Conservation (phyloP, 257 asterid genomes). For the Craterostigma plantagineum region DNA sequence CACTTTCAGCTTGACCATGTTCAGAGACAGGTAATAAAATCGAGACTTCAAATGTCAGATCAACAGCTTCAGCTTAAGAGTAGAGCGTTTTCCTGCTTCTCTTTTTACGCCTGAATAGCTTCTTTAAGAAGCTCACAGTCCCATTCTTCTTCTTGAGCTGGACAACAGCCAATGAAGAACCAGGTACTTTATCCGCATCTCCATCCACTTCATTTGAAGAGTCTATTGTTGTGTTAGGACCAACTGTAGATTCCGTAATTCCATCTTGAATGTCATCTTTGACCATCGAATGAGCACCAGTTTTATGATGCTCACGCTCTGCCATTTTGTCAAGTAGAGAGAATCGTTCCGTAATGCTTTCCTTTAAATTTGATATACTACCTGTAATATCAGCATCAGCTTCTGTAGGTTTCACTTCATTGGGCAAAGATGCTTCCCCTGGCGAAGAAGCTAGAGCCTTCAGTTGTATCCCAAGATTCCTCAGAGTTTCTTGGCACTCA, state of each 20-base stretch:
- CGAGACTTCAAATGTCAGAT: no score
- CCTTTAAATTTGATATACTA: slow-evolving; percentile 23
- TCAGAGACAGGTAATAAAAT: no score
- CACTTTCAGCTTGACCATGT: no score
- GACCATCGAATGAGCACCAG: slow-evolving; percentile 15
- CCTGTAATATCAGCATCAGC: slow-evolving; percentile 8
- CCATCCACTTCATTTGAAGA: slow-evolving; percentile 10
- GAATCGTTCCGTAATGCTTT: slow-evolving; percentile 27
- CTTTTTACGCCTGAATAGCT: slow-evolving; percentile 29
- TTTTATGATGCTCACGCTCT: slow-evolving; percentile 34
- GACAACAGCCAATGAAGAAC: slow-evolving; percentile 32
- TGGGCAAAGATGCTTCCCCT: slow-evolving; percentile 33
- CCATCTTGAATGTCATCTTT: slow-evolving; percentile 19
- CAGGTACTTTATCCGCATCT: slow-evolving; percentile 11
- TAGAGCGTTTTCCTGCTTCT: slow-evolving; percentile 14
- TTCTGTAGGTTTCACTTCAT: slow-evolving; percentile 32
- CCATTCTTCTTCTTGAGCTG: slow-evolving; percentile 30
- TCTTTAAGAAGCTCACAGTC: slow-evolving; percentile 36
- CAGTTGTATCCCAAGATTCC: slow-evolving; percentile 72
- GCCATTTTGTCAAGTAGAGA: slow-evolving; percentile 33
- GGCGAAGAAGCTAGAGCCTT: slow-evolving; percentile 61
- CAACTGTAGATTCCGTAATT: slow-evolving; percentile 9
- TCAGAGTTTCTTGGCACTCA: slow-evolving; percentile 81
- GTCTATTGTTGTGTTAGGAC: slow-evolving; percentile 12
- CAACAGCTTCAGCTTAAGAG: slow-evolving; percentile 10